Evolutionary conservation across 148 eudicot species (phyloP).

Genomic region (Mesembryanthemum crystallinum): DNA sequence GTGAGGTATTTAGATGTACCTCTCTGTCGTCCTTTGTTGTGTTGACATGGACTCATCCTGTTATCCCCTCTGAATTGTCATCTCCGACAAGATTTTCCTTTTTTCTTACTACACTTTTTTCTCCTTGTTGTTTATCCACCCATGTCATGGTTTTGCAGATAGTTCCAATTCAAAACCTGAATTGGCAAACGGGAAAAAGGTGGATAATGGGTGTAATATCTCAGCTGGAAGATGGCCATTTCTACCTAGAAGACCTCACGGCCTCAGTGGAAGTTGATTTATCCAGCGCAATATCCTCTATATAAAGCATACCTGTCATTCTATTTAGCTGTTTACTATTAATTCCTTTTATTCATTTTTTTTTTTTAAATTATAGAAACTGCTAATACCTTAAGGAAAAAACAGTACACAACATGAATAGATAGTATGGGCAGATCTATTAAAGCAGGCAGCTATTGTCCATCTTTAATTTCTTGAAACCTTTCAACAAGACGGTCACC

Average conservation of each 20-base stretch:
- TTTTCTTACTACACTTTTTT: background rate
- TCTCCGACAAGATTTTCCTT: background rate
- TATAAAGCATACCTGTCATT: background rate
- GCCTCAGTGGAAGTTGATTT: slow-evolving; percentile 90
- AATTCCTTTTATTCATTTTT: too few species aligned
- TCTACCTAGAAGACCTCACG: slow-evolving; percentile 89
- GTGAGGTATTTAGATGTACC: slow-evolving; percentile 56
- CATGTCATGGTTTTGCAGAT: slow-evolving; percentile 46
- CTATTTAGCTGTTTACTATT: background rate
- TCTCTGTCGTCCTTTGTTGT: background rate
- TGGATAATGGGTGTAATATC: slow-evolving; percentile 98
- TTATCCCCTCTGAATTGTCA: background rate
- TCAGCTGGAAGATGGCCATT: slow-evolving; percentile 97
- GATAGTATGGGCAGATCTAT: background rate
- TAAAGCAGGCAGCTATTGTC: too few species aligned
- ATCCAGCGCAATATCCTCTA: slow-evolving; percentile 87
- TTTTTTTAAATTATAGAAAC: background rate
- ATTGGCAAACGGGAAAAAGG: slow-evolving; percentile 71
- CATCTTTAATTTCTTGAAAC: background rate
- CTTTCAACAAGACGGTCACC: background rate
- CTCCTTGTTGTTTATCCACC: background rate
- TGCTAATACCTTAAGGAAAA: background rate
- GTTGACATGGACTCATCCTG: background rate
- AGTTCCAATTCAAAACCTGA: slow-evolving; percentile 86
- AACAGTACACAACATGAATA: background rate